Conservation (phyloP, 768 basidiomycete species). For the Gymnopilus junonius region DNA sequence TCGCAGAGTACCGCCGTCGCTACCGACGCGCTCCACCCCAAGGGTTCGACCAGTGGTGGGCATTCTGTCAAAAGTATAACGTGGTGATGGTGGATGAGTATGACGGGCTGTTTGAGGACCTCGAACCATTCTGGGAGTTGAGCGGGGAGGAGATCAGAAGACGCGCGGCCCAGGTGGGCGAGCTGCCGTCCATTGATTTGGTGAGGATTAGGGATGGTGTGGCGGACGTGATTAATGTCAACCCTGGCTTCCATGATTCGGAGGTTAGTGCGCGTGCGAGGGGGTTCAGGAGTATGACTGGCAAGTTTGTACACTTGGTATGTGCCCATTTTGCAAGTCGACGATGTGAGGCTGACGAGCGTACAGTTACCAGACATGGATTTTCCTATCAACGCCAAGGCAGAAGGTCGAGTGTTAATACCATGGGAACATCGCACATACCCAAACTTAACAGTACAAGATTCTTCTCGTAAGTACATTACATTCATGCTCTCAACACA, state of each 20-base stretch:
- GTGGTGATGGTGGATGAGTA: slow-evolving; percentile 92
- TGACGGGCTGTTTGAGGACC: slow-evolving; percentile 75
- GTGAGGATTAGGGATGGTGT: slow-evolving; percentile 77
- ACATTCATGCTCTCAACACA: slow-evolving; percentile 20
- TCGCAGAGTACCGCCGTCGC: slow-evolving; percentile 78
- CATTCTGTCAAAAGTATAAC: slow-evolving; percentile 71
- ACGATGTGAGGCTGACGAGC: slow-evolving; percentile 1
- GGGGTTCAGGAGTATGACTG: slow-evolving; percentile 78
- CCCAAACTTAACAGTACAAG: slow-evolving; percentile 67
- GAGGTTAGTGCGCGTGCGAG: slow-evolving; percentile 80
- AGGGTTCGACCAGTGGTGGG: slow-evolving; percentile 93
- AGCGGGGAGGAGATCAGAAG: slow-evolving; percentile 72
- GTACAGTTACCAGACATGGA: slow-evolving; percentile 90
- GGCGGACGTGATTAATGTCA: slow-evolving; percentile 60
- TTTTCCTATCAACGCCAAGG: slow-evolving; percentile 90
- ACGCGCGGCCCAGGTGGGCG: slow-evolving; percentile 67
- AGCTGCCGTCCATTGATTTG: slow-evolving; percentile 83
- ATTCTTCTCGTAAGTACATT: slow-evolving; percentile 42
- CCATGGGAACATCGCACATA: slow-evolving; percentile 87
- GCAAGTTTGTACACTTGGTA: slow-evolving; percentile 69
- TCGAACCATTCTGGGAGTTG: slow-evolving; percentile 85
- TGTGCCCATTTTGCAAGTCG: slow-evolving; percentile 18
- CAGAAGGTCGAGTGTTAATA: slow-evolving; percentile 91
- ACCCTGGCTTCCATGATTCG: slow-evolving; percentile 60
- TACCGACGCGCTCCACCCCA: slow-evolving; percentile 82